A percentile compares a stretch with the other conserved stretches of the same genome.
These are phyloP conservation scores for Dimocarpus longan DNA, from an alignment of 345 rosid species.

Conservation along the genomic window DNA sequence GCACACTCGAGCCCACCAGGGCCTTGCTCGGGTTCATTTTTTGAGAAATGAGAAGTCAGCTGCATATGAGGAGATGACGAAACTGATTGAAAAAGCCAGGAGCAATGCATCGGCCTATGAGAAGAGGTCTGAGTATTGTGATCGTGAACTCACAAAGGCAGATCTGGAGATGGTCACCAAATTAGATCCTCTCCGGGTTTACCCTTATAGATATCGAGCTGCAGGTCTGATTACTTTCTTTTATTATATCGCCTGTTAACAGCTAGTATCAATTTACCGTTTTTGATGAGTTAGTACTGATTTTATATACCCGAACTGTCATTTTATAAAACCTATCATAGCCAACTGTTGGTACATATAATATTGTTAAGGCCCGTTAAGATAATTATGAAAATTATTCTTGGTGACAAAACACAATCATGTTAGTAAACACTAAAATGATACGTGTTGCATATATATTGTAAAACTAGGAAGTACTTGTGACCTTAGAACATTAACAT, in stretches of 20 bases:
- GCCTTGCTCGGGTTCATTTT: constrained; percentile 91
- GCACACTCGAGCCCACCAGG: constrained; percentile 98
- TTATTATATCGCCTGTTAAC: not conserved
- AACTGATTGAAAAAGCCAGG: constrained; percentile 78
- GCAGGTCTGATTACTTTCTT: constrained; percentile 60
- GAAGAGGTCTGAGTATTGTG: constrained; percentile 96
- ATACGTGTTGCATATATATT: no score
- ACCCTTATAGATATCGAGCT: constrained; percentile 95
- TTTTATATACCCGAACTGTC: not conserved
- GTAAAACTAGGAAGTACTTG: no score
- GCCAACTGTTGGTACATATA: no score
- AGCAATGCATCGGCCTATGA: constrained; percentile 97
- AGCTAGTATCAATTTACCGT: not conserved
- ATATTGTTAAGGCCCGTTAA: not conserved
- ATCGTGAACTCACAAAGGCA: constrained; percentile 80
- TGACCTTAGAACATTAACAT: no score
- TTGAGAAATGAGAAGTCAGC: constrained; percentile 72
- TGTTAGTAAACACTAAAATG: not conserved
- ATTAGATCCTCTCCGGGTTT: constrained; percentile 93
- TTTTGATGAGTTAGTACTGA: not conserved
- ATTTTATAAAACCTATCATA: no score
- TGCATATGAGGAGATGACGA: constrained; percentile 92
- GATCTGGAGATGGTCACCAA: constrained; percentile 93
- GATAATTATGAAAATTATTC: no score
- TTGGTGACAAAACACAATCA: not conserved